Percentiles rank a stretch among this genome's conserved stretches.
phyloP scores from a whole-genome alignment of 495 filamentous ascomycete species.

The Lasiosphaeris hirsuta region DNA sequence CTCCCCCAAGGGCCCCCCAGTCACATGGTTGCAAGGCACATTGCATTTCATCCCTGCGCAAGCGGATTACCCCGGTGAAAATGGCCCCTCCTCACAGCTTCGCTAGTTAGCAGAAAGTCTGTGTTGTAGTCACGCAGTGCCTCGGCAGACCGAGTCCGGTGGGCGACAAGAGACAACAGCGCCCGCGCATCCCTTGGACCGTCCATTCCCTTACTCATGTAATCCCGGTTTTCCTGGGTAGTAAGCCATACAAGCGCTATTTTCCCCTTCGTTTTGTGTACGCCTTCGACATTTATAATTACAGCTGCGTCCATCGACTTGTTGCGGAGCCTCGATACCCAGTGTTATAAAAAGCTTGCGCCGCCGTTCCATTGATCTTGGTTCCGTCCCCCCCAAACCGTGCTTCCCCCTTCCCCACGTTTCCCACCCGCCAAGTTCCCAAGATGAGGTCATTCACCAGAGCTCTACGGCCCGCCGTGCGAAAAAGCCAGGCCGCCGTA shows the following conservation, averaged over 20 bases:
- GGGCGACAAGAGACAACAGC: not conserved
- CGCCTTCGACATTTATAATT: not conserved
- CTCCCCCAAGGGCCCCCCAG: not conserved
- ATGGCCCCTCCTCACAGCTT: not conserved
- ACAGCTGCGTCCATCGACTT: no score
- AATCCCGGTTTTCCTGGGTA: not conserved
- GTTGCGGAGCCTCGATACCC: not conserved
- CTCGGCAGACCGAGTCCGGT: constrained; percentile 4
- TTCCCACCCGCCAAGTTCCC: not conserved
- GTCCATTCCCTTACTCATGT: constrained; percentile 9
- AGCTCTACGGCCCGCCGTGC: constrained; percentile 64
- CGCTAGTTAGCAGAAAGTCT: not conserved
- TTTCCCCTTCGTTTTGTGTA: not conserved
- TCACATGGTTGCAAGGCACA: constrained; percentile 10
- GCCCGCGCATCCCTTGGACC: constrained; percentile 14
- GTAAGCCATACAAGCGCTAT: not conserved
- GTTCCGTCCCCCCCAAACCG: constrained; percentile 7
- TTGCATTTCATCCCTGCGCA: not conserved
- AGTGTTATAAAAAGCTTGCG: not conserved
- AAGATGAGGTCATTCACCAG: constrained; percentile 69
- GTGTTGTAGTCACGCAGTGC: constrained; percentile 1
- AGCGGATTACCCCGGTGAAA: constrained; percentile 4
- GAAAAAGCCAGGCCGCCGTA: constrained; percentile 43
- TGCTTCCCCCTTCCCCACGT: constrained; percentile 3
- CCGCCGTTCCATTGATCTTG: constrained; percentile 1